Evolutionary conservation across 140 eudicot genomes (phyloP).

Genomic region (Erigeron philadelphicus): DNA sequence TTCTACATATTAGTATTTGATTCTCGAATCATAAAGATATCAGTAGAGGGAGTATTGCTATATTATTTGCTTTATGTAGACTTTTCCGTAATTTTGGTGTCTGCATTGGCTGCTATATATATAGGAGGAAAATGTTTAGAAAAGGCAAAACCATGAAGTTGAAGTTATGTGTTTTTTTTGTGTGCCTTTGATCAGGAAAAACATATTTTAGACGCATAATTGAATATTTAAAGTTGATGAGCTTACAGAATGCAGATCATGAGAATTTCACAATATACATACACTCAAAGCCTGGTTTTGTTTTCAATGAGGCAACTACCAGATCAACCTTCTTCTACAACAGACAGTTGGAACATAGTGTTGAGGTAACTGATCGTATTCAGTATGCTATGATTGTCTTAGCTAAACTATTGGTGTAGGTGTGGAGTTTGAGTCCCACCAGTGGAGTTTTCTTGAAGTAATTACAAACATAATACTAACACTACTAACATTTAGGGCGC

Average conservation of each 20-base stretch:
- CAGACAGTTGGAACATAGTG: conserved; percentile 57
- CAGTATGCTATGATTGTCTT: not conserved
- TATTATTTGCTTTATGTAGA: not conserved
- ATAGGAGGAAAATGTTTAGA: not conserved
- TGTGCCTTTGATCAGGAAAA: conserved; percentile 2
- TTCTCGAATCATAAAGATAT: not conserved
- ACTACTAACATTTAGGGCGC: too few species aligned
- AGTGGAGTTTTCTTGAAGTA: too few species aligned
- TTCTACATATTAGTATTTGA: too few species aligned
- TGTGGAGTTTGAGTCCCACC: too few species aligned
- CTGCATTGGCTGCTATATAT: conserved; percentile 4
- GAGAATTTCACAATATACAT: conserved; percentile 62
- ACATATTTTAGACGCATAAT: conserved; percentile 9
- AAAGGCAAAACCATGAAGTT: conserved; percentile 6
- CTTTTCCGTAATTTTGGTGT: conserved; percentile 8
- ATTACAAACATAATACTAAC: too few species aligned
- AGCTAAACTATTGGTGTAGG: not conserved
- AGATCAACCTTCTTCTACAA: conserved; percentile 54
- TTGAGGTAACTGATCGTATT: conserved; percentile 52
- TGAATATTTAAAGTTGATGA: conserved; percentile 18
- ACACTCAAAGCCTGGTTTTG: conserved; percentile 87
- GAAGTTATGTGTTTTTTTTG: not conserved
- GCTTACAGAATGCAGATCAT: conserved; percentile 62
- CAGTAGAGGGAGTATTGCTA: too few species aligned
- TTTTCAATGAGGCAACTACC: conserved; percentile 59